These are phyloP conservation scores for Fusarium sarcochroum DNA, from an alignment of 2,329 filamentous ascomycete species.

Conservation along the genomic window DNA sequence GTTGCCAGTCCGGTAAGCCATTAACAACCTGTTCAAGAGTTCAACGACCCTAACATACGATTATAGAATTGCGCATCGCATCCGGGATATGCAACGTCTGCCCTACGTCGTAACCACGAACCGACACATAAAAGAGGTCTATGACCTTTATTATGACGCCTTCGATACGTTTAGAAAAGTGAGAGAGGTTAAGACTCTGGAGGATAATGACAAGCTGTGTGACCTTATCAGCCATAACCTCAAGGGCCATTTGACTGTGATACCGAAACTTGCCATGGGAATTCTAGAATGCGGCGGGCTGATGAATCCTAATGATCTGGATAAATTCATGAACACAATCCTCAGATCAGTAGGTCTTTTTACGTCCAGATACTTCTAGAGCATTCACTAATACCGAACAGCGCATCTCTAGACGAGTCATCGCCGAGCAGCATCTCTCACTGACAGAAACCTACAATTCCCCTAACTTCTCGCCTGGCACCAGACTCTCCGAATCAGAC, in stretches of 20 bases:
- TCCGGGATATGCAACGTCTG: constrained; percentile 96
- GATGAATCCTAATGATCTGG: constrained; percentile 84
- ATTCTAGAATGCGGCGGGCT: constrained; percentile 90
- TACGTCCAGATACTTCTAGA: background rate
- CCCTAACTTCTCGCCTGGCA: constrained; percentile 88
- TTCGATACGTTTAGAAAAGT: constrained; percentile 92
- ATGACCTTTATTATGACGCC: constrained; percentile 96
- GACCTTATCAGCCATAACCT: constrained; percentile 83
- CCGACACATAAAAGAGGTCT: constrained; percentile 91
- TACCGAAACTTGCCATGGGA: constrained; percentile 94
- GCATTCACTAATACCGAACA: constrained; percentile 52
- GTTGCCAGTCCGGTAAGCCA: constrained; percentile 74
- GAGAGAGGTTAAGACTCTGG: constrained; percentile 84
- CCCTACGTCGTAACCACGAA: constrained; percentile 98
- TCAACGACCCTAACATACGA: constrained; percentile 25
- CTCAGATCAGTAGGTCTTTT: constrained; percentile 81
- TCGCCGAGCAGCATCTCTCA: constrained; percentile 96
- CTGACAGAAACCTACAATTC: constrained; percentile 95
- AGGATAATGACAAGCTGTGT: constrained; percentile 93
- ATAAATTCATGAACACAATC: constrained; percentile 95
- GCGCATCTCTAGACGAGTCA: constrained; percentile 95
- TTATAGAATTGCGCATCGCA: constrained; percentile 85
- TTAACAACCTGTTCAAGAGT: constrained; percentile 10
- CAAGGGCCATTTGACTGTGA: constrained; percentile 90
- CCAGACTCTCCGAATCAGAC: constrained; percentile 79